A percentile compares a stretch with the other conserved stretches of the same genome.
phyloP scores from a whole-genome alignment of 306 rosid species.

The Cicer bijugum region DNA sequence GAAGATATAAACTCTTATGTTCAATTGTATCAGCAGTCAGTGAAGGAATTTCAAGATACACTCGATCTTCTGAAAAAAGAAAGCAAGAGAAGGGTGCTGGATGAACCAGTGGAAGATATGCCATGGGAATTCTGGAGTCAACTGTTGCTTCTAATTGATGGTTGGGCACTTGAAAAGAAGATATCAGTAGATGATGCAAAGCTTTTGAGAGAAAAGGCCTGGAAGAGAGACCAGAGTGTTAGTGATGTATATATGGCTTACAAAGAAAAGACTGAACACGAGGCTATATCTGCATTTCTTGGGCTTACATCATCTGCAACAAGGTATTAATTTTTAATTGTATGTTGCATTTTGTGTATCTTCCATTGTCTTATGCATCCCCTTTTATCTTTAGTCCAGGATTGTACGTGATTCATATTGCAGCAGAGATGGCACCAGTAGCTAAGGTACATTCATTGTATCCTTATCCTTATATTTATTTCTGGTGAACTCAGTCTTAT shows the following conservation, averaged over 20 bases:
- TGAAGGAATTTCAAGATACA: slow-evolving; percentile 80
- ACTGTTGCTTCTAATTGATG: slow-evolving; percentile 83
- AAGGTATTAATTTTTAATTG: slow-evolving; percentile 58
- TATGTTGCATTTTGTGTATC: slow-evolving; percentile 30
- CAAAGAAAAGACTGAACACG: slow-evolving; percentile 65
- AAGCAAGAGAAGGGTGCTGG: slow-evolving; percentile 67
- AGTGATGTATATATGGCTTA: slow-evolving; percentile 66
- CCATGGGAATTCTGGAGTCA: slow-evolving; percentile 95
- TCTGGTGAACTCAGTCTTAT: slow-evolving; percentile 2
- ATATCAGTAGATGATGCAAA: slow-evolving; percentile 69
- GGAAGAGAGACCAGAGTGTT: slow-evolving; percentile 76
- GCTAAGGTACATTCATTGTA: slow-evolving; percentile 75
- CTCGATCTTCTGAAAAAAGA: slow-evolving; percentile 68
- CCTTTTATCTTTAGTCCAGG: slow-evolving; percentile 74
- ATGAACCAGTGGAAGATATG: slow-evolving; percentile 84
- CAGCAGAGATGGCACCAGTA: slow-evolving; percentile 99
- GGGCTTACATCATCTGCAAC: slow-evolving; percentile 60
- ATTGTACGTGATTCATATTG: slow-evolving; percentile 83
- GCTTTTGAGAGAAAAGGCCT: slow-evolving; percentile 74
- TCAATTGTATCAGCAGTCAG: slow-evolving; percentile 84
- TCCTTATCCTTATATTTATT: slow-evolving; percentile 35
- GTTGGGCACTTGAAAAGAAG: slow-evolving; percentile 87
- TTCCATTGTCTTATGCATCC: slow-evolving; percentile 51
- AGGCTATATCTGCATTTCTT: slow-evolving; percentile 73
- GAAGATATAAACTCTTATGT: slow-evolving; percentile 80